These are phyloP conservation scores for Suhomyces faveliae DNA, from an alignment of 805 yeast genomes.

Conservation along the genomic window DNA sequence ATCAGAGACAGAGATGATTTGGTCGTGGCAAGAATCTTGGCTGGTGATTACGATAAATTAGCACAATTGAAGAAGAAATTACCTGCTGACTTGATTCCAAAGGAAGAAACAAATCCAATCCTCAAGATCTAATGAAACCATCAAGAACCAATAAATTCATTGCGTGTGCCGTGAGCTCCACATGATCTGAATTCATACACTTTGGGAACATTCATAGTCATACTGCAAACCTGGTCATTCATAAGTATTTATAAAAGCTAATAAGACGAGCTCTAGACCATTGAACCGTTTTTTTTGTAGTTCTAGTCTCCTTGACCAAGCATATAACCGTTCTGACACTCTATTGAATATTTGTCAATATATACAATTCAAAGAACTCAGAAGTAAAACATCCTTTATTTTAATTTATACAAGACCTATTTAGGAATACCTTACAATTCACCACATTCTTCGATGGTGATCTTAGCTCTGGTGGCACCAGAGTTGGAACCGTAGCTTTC, in stretches of 20 bases:
- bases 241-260: constrained; percentile 1
- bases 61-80: constrained; percentile 54
- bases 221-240: background rate
- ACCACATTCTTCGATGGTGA: constrained; percentile 29
- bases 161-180: background rate
- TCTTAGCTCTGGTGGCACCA: constrained; percentile 17
- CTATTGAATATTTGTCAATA: background rate
- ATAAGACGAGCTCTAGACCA: constrained; percentile 1
- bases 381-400: background rate
- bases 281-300: background rate
- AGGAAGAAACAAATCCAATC: constrained; percentile 31
- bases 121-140: constrained; percentile 28
- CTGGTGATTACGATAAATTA: constrained; percentile 79
- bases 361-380: background rate
- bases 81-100: constrained; percentile 39
- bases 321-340: too few species aligned
- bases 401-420: background rate
- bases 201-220: constrained; percentile 4
- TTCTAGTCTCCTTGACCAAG: background rate
- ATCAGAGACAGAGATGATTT: constrained; percentile 68
- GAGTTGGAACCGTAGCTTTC: constrained; percentile 23
- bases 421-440: constrained; percentile 13
- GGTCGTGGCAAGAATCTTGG: constrained; percentile 75
- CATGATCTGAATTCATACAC: background rate
- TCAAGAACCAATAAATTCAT: background rate